Conservation (phyloP, 257 asterid species). For the Solanum pennellii region DNA sequence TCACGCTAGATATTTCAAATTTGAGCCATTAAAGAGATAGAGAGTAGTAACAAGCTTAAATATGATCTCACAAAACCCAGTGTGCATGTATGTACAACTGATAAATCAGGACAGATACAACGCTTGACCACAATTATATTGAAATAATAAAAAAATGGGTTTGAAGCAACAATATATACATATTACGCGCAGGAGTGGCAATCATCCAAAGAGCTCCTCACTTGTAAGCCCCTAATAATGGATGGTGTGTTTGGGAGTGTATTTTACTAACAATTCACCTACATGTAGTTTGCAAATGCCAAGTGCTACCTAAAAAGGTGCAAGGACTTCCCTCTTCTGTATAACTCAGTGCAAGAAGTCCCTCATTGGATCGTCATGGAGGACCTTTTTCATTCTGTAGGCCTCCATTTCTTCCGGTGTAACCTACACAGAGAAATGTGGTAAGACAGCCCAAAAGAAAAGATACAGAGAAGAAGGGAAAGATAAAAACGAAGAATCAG, state of each 20-base stretch:
- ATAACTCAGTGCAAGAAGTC: constrained; percentile 37
- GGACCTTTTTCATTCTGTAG: constrained; percentile 60
- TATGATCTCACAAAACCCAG: neutral
- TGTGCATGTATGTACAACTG: neutral
- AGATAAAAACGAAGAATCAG: neutral
- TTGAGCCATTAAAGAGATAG: neutral
- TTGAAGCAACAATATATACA: neutral
- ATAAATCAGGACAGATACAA: neutral
- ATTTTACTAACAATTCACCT: neutral
- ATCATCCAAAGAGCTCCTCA: neutral
- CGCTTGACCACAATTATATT: neutral
- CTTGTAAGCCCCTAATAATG: no score
- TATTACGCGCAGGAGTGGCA: neutral
- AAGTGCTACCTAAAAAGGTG: neutral
- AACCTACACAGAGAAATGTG: constrained; percentile 21
- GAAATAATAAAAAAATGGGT: neutral
- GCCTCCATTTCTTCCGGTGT: constrained; percentile 74
- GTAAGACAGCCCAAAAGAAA: neutral
- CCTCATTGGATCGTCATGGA: constrained; percentile 69
- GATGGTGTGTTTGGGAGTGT: neutral
- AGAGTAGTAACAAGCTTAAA: neutral
- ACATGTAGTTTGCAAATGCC: neutral
- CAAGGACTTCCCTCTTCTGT: neutral
- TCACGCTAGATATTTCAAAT: neutral
- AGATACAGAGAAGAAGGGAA: neutral